Base-by-base conservation (phyloP, 148 eudicot species). In the Spergularia marina region DNA sequence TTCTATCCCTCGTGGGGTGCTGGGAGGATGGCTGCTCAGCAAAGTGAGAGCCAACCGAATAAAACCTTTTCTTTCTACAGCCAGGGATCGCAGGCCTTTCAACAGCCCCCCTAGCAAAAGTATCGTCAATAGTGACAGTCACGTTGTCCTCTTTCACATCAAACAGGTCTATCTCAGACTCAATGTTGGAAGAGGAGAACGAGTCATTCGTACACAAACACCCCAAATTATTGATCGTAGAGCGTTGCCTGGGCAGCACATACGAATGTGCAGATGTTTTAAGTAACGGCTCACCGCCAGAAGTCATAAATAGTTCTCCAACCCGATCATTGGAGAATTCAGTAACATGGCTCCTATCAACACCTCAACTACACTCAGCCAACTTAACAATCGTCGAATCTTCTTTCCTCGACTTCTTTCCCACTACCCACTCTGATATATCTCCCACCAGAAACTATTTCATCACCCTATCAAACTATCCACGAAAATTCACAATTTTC, bases 281-380 rank as follows among this genome's bases (percentile, higher is more conserved):
- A 59, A 85, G 78, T 73, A 87, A 79, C 12, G 86, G 89, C 78
- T 78, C 78, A 62, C 71, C 86, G 53, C 79, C 85, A 54, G 91
- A 78, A 86, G 70, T 88, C 97, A 90, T 89, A 85, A 72, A 90
- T 74, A 79, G 68, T 56, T 74, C 81, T 79, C 83, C 86, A 82
- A 76, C 34, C 47, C 8, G 23, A 64, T 80, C 90, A 86, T 83
- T 78, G 84, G 83, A 78, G 76, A 77, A 82, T 75, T 77, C 34
- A 68, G 69, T 71, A 54, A 61, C 57, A 40, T 23, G 23, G 51
- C 52, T 68, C 36, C 66, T 56, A 56, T 57, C 57, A 47, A 18
- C 23, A 34, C 44, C 21, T 13, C 23, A 53, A 53, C 2, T 68
- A 51, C 54, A 67, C 21, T 47, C 47, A 47, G 47, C 18, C 6